Conservation (phyloP, 768 basidiomycete species). For the Pisolithus orientalis region DNA sequence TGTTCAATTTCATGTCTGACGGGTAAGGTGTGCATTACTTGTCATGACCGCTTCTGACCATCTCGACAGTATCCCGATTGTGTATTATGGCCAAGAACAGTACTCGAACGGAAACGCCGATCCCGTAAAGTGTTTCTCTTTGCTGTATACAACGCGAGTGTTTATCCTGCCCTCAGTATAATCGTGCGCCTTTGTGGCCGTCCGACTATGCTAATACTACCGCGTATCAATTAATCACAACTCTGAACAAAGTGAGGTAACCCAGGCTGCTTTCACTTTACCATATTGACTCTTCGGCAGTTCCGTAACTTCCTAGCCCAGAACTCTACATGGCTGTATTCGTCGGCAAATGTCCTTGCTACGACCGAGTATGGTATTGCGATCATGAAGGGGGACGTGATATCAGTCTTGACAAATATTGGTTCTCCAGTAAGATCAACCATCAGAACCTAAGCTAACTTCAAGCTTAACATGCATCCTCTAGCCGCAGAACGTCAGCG, state of each 20-base stretch:
- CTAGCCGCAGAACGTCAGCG: constrained; percentile 48
- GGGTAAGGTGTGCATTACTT: constrained; percentile 31
- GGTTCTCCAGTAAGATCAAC: constrained; percentile 55
- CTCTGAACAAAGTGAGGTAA: constrained; percentile 38
- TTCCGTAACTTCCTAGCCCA: constrained; percentile 64
- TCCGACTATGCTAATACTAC: constrained; percentile 56
- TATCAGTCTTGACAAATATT: constrained; percentile 63
- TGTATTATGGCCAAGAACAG: constrained; percentile 82
- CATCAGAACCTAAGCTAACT: not conserved
- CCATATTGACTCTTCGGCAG: constrained; percentile 22
- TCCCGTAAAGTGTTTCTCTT: constrained; percentile 40
- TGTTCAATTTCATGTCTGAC: constrained; percentile 69
- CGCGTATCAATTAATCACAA: constrained; percentile 51
- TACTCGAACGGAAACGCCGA: constrained; percentile 56
- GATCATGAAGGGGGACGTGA: constrained; percentile 56
- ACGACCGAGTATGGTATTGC: constrained; percentile 48
- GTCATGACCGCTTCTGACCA: not conserved
- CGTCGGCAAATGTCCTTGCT: constrained; percentile 47
- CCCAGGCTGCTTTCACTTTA: not conserved
- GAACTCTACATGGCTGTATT: constrained; percentile 42
- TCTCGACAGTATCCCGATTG: constrained; percentile 55
- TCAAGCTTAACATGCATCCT: not conserved
- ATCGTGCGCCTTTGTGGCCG: constrained; percentile 73
- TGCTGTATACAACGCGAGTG: constrained; percentile 1
- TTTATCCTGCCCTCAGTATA: constrained; percentile 37